Percentiles rank a stretch among this genome's conserved stretches.
These are phyloP conservation scores for Selenicereus undatus DNA, from an alignment of 148 eudicot species.

Conservation along the genomic window DNA sequence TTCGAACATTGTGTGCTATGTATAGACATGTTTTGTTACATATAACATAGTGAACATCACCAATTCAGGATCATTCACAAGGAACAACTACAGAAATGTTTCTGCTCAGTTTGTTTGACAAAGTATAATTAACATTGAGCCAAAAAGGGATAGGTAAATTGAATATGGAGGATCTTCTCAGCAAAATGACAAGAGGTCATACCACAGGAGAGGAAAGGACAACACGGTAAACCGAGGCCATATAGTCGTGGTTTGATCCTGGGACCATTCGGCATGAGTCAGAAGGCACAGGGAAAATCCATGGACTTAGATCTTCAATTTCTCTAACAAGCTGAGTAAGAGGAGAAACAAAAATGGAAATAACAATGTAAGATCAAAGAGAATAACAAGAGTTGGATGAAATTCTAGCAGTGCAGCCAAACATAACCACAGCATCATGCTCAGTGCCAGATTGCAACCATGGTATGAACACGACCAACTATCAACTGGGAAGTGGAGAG, in stretches of 20 bases:
- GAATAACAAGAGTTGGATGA: background rate
- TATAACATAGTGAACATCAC: background rate
- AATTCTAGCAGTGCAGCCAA: background rate
- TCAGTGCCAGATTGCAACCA: background rate
- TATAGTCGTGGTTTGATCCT: constrained; percentile 87
- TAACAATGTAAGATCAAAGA: constrained; percentile 6
- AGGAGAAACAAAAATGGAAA: background rate
- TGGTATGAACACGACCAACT: background rate
- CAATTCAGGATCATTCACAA: constrained; percentile 1
- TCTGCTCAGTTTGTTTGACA: background rate
- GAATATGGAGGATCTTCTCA: constrained; percentile 4
- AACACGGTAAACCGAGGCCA: constrained; percentile 56
- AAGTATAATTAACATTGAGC: background rate
- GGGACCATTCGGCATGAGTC: constrained; percentile 54
- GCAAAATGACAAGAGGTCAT: constrained; percentile 22
- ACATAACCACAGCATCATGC: background rate
- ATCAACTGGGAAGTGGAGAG: background rate
- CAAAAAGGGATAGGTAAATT: background rate
- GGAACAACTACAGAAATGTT: background rate
- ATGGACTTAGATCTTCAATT: constrained; percentile 61
- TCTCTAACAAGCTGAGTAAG: constrained; percentile 48
- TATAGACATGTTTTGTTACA: background rate
- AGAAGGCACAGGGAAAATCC: constrained; percentile 82
- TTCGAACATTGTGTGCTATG: background rate
- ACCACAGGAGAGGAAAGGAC: constrained; percentile 97